A percentile compares a stretch with the other conserved stretches of the same genome.
Evolutionary conservation across 2,329 filamentous ascomycete species (phyloP).

Genomic region (Trichoderma lentiforme): DNA sequence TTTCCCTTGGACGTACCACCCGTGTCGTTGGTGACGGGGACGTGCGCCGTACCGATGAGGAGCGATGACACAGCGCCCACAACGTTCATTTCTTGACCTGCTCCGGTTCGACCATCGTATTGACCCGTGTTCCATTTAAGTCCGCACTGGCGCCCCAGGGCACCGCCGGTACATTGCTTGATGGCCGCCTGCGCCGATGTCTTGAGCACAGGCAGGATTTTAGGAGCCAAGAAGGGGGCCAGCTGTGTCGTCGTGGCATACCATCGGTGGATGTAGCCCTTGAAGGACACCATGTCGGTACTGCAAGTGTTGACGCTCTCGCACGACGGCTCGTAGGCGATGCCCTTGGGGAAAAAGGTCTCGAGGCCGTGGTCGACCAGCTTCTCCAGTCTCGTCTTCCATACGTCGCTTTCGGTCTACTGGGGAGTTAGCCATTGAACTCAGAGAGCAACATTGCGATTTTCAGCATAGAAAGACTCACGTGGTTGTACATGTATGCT

Average conservation of each 20-base stretch:
- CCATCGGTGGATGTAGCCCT: constrained; percentile 58
- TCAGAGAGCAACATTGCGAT: neutral
- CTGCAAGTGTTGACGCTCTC: constrained; percentile 55
- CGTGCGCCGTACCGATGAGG: constrained; percentile 41
- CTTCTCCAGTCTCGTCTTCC: constrained; percentile 48
- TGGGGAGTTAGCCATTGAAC: neutral
- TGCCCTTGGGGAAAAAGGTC: constrained; percentile 53
- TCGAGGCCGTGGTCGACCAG: constrained; percentile 36
- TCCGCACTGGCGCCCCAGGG: constrained; percentile 48
- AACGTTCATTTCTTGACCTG: constrained; percentile 59
- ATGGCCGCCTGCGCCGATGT: constrained; percentile 53
- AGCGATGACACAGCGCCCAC: constrained; percentile 54
- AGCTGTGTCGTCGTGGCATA: constrained; percentile 52
- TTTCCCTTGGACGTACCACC: constrained; percentile 52
- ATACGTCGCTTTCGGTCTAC: constrained; percentile 48
- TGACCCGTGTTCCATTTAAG: constrained; percentile 50
- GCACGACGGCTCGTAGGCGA: constrained; percentile 61
- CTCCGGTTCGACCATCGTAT: constrained; percentile 54
- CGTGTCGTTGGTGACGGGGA: constrained; percentile 43
- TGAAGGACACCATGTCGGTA: constrained; percentile 62
- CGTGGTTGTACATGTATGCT: constrained; percentile 62
- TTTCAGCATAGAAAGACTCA: constrained; percentile 28
- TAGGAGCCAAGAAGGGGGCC: constrained; percentile 49
- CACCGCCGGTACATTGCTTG: constrained; percentile 52
- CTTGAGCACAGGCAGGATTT: constrained; percentile 50